These are phyloP conservation scores for Fusarium coffeatum DNA, from an alignment of 2,329 filamentous ascomycete species.

Conservation along the genomic window DNA sequence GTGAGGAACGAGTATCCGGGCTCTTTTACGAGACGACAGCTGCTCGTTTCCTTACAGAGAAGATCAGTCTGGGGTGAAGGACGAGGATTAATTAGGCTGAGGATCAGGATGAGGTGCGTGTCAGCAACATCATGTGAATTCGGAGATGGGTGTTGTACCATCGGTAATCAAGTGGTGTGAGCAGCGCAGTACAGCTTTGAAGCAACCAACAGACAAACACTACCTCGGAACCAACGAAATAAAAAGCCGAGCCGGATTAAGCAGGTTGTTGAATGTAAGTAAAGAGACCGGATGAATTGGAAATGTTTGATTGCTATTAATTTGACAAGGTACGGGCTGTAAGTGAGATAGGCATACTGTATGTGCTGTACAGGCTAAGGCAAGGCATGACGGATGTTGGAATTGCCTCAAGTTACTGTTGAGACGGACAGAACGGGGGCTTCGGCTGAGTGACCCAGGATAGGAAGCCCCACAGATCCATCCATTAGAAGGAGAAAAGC, in stretches of 20 bases:
- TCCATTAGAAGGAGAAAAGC: not conserved
- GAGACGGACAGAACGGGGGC: slow-evolving; percentile 19
- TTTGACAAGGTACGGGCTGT: not conserved
- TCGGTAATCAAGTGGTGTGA: slow-evolving; percentile 30
- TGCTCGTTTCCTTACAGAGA: not conserved
- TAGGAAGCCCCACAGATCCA: slow-evolving; percentile 38
- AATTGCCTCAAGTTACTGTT: slow-evolving; percentile 44
- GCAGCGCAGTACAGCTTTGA: not conserved
- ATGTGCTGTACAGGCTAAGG: slow-evolving; percentile 11
- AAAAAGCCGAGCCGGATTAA: slow-evolving; percentile 8
- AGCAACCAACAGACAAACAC: not conserved
- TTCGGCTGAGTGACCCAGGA: slow-evolving; percentile 44
- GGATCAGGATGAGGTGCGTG: slow-evolving; percentile 33
- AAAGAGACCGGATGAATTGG: slow-evolving; percentile 15
- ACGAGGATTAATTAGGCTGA: not conserved
- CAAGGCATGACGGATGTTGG: slow-evolving; percentile 19
- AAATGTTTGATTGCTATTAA: not conserved
- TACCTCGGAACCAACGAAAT: not conserved
- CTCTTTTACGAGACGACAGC: not conserved
- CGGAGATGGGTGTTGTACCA: slow-evolving; percentile 34
- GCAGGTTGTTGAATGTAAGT: not conserved
- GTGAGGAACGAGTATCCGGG: slow-evolving; percentile 12
- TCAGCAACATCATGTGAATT: slow-evolving; percentile 40
- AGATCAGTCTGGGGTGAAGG: not conserved
- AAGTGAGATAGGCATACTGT: not conserved